These are phyloP conservation scores for Coprinopsis sp. DNA, from an alignment of 768 basidiomycete species.

Conservation along the genomic window DNA sequence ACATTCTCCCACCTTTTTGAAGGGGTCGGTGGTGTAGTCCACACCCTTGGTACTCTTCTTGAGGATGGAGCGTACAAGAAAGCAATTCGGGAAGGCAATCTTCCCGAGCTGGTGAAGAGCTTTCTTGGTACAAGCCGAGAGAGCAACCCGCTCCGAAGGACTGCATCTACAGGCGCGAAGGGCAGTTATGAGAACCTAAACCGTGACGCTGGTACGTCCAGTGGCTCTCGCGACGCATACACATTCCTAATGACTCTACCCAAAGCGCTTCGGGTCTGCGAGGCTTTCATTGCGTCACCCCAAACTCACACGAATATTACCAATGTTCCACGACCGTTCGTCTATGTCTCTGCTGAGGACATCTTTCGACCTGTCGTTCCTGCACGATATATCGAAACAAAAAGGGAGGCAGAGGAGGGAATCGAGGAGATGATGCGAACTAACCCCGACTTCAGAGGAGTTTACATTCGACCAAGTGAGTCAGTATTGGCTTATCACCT, in stretches of 20 bases:
- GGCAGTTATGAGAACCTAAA: conserved; percentile 78
- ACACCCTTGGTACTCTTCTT: conserved; percentile 88
- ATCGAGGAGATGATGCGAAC: conserved; percentile 52
- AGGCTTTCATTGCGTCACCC: conserved; percentile 58
- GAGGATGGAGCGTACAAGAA: conserved; percentile 80
- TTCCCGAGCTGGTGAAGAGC: conserved; percentile 46
- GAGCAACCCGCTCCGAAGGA: conserved; percentile 58
- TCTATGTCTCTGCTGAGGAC: conserved; percentile 95
- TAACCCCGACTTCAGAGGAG: conserved; percentile 51
- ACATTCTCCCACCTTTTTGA: conserved; percentile 68
- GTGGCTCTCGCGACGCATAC: no score
- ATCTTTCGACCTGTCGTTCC: conserved; percentile 86
- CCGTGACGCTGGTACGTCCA: conserved; percentile 78
- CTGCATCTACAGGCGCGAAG: conserved; percentile 17
- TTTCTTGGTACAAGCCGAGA: conserved; percentile 29
- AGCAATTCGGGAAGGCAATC: conserved; percentile 55
- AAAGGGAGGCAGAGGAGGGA: conserved; percentile 79
- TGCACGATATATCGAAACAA: conserved; percentile 85
- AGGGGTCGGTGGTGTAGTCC: conserved; percentile 73
- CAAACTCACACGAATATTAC: conserved; percentile 22
- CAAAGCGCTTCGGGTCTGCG: conserved; percentile 70
- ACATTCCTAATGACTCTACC: conserved; percentile 7
- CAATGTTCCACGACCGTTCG: conserved; percentile 60
- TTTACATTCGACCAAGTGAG: conserved; percentile 89
- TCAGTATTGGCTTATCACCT: conserved; percentile 11